Base-by-base conservation (phyloP, 2,329 filamentous ascomycete species). In the Metarhizium sp. region DNA sequence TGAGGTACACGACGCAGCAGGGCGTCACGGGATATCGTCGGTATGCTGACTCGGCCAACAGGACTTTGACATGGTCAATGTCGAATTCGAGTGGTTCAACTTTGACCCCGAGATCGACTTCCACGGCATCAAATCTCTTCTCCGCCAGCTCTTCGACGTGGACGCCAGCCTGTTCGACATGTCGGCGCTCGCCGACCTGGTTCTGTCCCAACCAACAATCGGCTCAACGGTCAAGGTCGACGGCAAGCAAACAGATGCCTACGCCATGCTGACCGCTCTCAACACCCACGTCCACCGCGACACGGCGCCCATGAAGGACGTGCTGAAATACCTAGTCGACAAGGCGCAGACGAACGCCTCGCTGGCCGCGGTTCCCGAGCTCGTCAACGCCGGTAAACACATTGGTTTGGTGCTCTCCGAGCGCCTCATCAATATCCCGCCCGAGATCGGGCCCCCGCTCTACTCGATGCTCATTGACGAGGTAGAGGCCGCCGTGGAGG, bases 81-180 rank as follows among this genome's bases (percentile, higher is more conserved):
- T 97, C 56, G 92, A 97, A 61, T 99, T 99, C 66, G 94, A 99
- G 75, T 97, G 91, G 88, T 99, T 97, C 76, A 95, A 96, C 73
- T 95, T 92, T 59, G 87, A 94, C 64, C 79, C 88, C 2, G 84
- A 88, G 7, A 80, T 95, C 64, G 94, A 99, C 72, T 97, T 97
- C 72, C 92, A 97, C 73, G 94, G 94, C 57, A 82, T 95, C 63
- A 96, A 96, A 71, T 87, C 84, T 10, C 83, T 99, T 7, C 73
- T 96, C 57, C 88, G 92, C 58, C 94, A 99, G 71, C 83, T 99
- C 46, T 86, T 99, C 70, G 94, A 97, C 70, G 83, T 88, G 54
- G 94, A 99, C 73, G 81, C 87, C 50, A 80, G 86, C 58, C 78
- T 95, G 34, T 90, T 96, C 75, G 87, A 97, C 71, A 81, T 96